Base-by-base conservation (phyloP, 1,139 yeast genomes). In the Debaryomycetaceae sp. region DNA sequence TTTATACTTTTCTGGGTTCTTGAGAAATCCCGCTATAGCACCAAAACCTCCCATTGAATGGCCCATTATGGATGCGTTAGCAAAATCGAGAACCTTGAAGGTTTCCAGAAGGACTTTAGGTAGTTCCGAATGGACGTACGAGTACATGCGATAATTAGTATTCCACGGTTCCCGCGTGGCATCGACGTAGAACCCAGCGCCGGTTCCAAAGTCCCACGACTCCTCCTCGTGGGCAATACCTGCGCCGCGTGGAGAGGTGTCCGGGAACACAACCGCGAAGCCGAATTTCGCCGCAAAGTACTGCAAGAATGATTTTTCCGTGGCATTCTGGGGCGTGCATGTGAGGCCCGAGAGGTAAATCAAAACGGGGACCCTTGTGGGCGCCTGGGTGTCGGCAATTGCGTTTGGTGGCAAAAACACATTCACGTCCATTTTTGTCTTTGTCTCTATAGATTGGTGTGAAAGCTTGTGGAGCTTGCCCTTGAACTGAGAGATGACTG, bases 31-130 rank as follows among this genome's bases (percentile, higher is more conserved):
- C 32, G 79, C 61, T 36, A 90, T 58, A 0, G 98, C 95, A 31
- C 98, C 98, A 51, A 71, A 85, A 1, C 98, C 98, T 28, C 98
- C 98, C 97, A 90, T 90, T 2, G 98, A 90, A 53, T 90, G 97
- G 26, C 97, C 97, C 8, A 92, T 77, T 38, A 90, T 75, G 16
- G 90, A 71, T 31, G 77, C 66, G 28, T 70, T 77, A 21, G 55
- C 49, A 32, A 73, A 61, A 49, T 82, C 79, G 38, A 82, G 59
- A 22, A 58, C 53, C 4, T 63, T 43, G 43, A 66, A 80, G 26
- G 68, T 58, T 13, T 47, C 36, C 7, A 61, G 54, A 38, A 82
- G 56, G 30, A 52, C 53, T 4, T 43, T 40, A 22, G 79, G 83
- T 37, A 90, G 64, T 49, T 90, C 98, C 27, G 68, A 53, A 43